Evolutionary conservation across 2,329 filamentous ascomycete species (phyloP).

Genomic region (Exophiala viscosa): DNA sequence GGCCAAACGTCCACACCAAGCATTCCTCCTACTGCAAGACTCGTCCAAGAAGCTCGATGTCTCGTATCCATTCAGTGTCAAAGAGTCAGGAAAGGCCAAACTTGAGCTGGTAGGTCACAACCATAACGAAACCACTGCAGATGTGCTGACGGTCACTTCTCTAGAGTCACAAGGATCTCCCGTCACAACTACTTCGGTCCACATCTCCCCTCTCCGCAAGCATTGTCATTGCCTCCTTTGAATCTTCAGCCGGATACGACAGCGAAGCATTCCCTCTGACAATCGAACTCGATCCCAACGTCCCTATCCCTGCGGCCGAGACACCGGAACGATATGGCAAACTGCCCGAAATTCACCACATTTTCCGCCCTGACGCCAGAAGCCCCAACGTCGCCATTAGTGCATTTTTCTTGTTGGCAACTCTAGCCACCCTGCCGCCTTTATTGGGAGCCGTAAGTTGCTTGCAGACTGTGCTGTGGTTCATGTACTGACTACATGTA

Average conservation of each 20-base stretch:
- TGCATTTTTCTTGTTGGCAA: slow-evolving; percentile 68
- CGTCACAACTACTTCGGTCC: slow-evolving; percentile 70
- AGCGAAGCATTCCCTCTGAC: slow-evolving; percentile 69
- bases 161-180: slow-evolving; percentile 85
- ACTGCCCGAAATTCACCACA: slow-evolving; percentile 81
- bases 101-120: slow-evolving; percentile 70
- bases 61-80: slow-evolving; percentile 77
- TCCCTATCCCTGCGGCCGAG: slow-evolving; percentile 58
- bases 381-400: slow-evolving; percentile 79
- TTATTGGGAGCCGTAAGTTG: slow-evolving; percentile 65
- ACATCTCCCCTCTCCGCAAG: slow-evolving; percentile 69
- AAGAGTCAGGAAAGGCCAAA: slow-evolving; percentile 81
- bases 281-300: slow-evolving; percentile 60
- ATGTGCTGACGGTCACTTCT: not conserved
- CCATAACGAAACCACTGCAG: not conserved
- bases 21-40: slow-evolving; percentile 81
- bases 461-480: not conserved
- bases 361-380: slow-evolving; percentile 74
- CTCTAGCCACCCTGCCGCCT: slow-evolving; percentile 69
- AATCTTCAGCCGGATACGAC: slow-evolving; percentile 61
- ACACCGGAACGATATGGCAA: slow-evolving; percentile 78
- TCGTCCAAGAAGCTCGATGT: slow-evolving; percentile 72
- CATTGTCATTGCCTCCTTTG: slow-evolving; percentile 82
- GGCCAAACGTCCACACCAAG: slow-evolving; percentile 85
- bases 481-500: slow-evolving; percentile 35